Evolutionary conservation across 2,329 filamentous ascomycete species (phyloP).

Genomic region (Trichoderma sp.): DNA sequence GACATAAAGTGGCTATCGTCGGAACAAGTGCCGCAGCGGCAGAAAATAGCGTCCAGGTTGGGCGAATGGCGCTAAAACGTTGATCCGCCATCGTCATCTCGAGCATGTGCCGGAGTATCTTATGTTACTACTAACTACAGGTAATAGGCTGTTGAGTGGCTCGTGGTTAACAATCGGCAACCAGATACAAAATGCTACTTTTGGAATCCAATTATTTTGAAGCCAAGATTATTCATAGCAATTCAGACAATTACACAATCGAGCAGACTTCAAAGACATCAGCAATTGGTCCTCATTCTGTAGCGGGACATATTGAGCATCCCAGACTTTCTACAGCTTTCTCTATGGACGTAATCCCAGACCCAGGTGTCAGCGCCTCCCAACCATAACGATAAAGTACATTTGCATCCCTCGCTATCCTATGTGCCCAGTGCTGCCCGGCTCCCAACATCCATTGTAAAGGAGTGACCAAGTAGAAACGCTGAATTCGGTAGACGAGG

Average conservation of each 20-base stretch:
- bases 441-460: constrained; percentile 13
- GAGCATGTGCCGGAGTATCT: not conserved
- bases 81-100: not conserved
- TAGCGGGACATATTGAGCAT: constrained; percentile 10
- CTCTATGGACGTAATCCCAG: constrained; percentile 20
- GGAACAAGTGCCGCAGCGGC: constrained; percentile 12
- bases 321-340: constrained; percentile 17
- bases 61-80: constrained; percentile 9
- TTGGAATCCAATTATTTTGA: too few species aligned
- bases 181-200: too few species aligned
- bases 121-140: too few species aligned
- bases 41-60: not conserved
- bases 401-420: constrained; percentile 17
- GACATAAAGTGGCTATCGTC: constrained; percentile 21
- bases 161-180: too few species aligned
- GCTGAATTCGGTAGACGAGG: not conserved
- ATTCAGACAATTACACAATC: not conserved
- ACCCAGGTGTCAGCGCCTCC: constrained; percentile 13
- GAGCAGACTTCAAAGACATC: not conserved
- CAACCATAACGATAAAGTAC: constrained; percentile 22
- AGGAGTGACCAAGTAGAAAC: constrained; percentile 20
- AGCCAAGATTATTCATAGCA: not conserved
- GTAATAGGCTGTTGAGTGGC: too few species aligned
- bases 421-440: constrained; percentile 18
- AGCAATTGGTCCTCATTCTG: constrained; percentile 10